Conservation (phyloP, 805 yeast species). For the Brettanomyces naardenensis region DNA sequence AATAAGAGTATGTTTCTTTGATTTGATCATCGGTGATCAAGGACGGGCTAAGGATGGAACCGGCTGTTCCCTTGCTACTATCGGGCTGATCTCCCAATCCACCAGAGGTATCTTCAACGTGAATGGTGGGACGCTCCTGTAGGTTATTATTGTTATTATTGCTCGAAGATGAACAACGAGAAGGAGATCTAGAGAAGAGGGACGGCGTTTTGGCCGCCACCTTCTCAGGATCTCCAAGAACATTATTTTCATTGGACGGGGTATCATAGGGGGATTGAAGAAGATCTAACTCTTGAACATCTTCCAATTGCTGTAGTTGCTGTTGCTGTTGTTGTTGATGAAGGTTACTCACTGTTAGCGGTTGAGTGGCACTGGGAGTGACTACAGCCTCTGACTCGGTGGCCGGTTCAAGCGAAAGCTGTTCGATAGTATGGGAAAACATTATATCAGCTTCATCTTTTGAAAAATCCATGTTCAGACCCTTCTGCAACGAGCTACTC, state of each 20-base stretch:
- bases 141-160: background rate
- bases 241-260: slow-evolving; percentile 9
- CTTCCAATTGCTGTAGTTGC: background rate
- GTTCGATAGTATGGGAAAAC: slow-evolving; percentile 13
- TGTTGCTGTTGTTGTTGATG: slow-evolving; percentile 2
- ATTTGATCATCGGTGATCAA: slow-evolving; percentile 1
- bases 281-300: slow-evolving; percentile 1
- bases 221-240: slow-evolving; percentile 31
- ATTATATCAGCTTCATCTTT: slow-evolving; percentile 9
- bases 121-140: slow-evolving; percentile 13
- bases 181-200: slow-evolving; percentile 43
- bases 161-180: slow-evolving; percentile 27
- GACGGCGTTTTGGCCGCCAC: slow-evolving; percentile 45
- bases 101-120: slow-evolving; percentile 16
- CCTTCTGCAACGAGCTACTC: slow-evolving; percentile 4
- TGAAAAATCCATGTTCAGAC: slow-evolving; percentile 1
- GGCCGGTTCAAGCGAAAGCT: slow-evolving; percentile 10
- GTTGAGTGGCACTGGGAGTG: background rate
- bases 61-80: background rate
- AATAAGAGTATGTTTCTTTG: slow-evolving; percentile 13
- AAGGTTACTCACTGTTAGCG: background rate
- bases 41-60: background rate
- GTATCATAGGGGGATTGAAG: slow-evolving; percentile 13
- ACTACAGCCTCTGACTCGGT: background rate
- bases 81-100: too few relatives aligned